Conservation (phyloP, 2,329 filamentous ascomycete genomes). For the Penicillium brasilianum region DNA sequence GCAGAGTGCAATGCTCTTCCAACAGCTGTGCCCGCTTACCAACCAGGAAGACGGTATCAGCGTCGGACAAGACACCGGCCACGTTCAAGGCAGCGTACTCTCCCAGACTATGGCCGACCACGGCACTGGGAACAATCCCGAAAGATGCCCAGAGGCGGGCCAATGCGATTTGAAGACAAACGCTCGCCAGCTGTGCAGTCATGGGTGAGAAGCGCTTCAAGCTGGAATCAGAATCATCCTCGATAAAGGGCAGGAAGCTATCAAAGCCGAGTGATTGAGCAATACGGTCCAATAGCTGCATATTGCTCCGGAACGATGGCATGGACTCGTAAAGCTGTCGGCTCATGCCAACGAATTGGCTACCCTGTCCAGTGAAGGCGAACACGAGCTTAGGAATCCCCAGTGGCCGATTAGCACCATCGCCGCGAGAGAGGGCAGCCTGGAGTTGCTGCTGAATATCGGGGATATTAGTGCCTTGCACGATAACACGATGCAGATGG, state of each 20-base stretch:
- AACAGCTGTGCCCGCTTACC: background rate
- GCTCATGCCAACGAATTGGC: background rate
- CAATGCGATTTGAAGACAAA: background rate
- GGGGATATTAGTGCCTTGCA: slow-evolving; percentile 4
- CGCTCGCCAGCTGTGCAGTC: background rate
- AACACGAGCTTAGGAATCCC: background rate
- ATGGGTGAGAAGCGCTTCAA: background rate
- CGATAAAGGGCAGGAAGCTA: background rate
- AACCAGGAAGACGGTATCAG: slow-evolving; percentile 2
- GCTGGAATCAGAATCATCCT: background rate
- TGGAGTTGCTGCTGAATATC: background rate
- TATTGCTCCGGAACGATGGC: background rate
- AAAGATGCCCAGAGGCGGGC: background rate
- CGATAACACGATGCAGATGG: slow-evolving; percentile 40
- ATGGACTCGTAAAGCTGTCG: background rate
- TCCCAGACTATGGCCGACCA: background rate
- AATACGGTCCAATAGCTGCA: background rate
- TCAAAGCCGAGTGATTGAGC: background rate
- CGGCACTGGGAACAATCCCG: background rate
- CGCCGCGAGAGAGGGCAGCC: background rate
- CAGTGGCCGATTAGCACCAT: background rate
- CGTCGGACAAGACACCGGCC: background rate
- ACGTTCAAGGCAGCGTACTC: background rate
- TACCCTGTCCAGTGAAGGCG: slow-evolving; percentile 17
- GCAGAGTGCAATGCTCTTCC: background rate